These are phyloP conservation scores for Fraxinus americana DNA, from an alignment of 257 asterid genomes.

Conservation along the genomic window DNA sequence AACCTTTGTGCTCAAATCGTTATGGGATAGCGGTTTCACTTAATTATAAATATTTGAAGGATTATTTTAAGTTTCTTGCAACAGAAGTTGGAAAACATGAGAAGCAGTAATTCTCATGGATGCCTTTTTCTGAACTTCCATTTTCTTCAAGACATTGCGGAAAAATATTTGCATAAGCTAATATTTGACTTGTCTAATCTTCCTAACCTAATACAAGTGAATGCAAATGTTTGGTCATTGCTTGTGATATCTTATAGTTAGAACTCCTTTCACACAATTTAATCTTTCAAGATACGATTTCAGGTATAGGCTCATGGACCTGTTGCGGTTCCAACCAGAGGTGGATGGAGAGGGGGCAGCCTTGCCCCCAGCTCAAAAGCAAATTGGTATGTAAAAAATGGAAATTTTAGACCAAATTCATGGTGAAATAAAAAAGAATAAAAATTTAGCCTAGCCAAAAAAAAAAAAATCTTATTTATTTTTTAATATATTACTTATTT, in stretches of 20 bases:
- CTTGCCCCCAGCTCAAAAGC: too few species aligned
- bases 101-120: constrained; percentile 54
- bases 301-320: background rate
- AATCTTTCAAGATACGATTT: background rate
- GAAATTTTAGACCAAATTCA: too few species aligned
- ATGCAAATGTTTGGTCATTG: background rate
- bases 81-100: constrained; percentile 44
- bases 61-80: constrained; percentile 48
- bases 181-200: background rate
- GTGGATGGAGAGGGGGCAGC: too few species aligned
- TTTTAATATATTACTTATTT: too few species aligned
- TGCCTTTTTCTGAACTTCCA: constrained; percentile 3
- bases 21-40: constrained; percentile 70
- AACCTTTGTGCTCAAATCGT: too few species aligned
- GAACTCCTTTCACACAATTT: background rate
- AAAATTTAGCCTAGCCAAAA: too few species aligned
- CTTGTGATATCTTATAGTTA: background rate
- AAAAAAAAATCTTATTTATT: too few species aligned
- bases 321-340: background rate
- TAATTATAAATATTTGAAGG: constrained; percentile 43
- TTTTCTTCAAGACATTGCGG: background rate
- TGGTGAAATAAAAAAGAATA: too few species aligned
- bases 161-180: background rate
- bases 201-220: background rate
- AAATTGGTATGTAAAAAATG: too few species aligned